Percentiles rank a stretch among this genome's conserved stretches.
Conservation (phyloP, 2,329 filamentous ascomycete species). For the Escovopsis sp. region DNA sequence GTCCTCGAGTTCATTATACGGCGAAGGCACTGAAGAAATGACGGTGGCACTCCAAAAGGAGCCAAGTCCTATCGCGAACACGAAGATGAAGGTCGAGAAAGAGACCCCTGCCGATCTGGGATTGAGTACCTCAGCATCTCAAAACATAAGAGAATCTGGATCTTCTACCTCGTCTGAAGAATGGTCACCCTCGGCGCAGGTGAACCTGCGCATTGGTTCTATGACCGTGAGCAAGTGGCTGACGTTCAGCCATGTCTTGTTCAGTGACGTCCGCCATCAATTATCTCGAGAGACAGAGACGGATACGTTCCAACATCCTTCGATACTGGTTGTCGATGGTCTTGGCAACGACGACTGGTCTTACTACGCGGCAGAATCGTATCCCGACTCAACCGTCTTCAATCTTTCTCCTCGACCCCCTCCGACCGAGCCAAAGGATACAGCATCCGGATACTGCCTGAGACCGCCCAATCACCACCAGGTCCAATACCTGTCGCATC, state of each 20-base stretch:
- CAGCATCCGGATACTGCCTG: slow-evolving; percentile 33
- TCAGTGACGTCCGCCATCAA: slow-evolving; percentile 65
- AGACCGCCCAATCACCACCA: slow-evolving; percentile 61
- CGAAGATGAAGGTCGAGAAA: slow-evolving; percentile 25
- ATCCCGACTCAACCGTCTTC: slow-evolving; percentile 60
- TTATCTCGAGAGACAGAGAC: slow-evolving; percentile 32
- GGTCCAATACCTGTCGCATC: slow-evolving; percentile 49
- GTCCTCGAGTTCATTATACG: slow-evolving; percentile 26
- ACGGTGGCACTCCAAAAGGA: slow-evolving; percentile 32
- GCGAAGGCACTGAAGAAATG: slow-evolving; percentile 39
- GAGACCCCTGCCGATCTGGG: slow-evolving; percentile 18
- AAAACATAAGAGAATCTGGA: slow-evolving; percentile 25
- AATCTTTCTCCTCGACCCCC: slow-evolving; percentile 51
- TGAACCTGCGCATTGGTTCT: slow-evolving; percentile 65
- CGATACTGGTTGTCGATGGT: slow-evolving; percentile 65
- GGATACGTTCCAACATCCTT: slow-evolving; percentile 31
- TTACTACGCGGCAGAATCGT: slow-evolving; percentile 70
- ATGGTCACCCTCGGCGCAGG: slow-evolving; percentile 50
- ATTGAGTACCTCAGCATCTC: slow-evolving; percentile 17
- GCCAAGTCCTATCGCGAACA: slow-evolving; percentile 28
- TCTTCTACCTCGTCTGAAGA: slow-evolving; percentile 37
- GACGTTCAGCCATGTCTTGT: slow-evolving; percentile 69
- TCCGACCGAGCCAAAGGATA: slow-evolving; percentile 27
- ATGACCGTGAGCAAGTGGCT: slow-evolving; percentile 83
- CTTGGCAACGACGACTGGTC: slow-evolving; percentile 84